These are phyloP conservation scores for Syncephalastrum monosporum DNA, from an alignment of 371 early-diverging fungal genomes.

Conservation along the genomic window DNA sequence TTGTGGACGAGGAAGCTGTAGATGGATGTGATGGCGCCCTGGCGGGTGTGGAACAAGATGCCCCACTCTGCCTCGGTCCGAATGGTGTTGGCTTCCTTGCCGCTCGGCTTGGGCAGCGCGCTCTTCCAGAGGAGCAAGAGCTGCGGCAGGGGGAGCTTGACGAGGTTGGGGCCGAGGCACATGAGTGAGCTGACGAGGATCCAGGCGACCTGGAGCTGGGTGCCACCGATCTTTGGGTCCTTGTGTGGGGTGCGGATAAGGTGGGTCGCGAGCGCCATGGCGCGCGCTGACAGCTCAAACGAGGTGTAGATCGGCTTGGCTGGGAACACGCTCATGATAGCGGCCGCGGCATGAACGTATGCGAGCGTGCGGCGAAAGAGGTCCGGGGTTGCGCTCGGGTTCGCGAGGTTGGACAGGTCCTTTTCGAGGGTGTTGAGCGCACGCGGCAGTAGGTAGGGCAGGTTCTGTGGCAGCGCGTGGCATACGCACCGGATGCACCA, in stretches of 20 bases:
- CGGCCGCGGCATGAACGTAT: slow-evolving; percentile 66
- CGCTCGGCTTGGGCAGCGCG: slow-evolving; percentile 63
- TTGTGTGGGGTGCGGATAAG: slow-evolving; percentile 66
- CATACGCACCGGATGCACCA: slow-evolving; percentile 74
- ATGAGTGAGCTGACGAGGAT: slow-evolving; percentile 75
- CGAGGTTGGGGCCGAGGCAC: slow-evolving; percentile 81
- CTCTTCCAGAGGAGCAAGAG: slow-evolving; percentile 71
- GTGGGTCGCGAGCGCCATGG: slow-evolving; percentile 76
- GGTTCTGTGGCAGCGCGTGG: slow-evolving; percentile 62
- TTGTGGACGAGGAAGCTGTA: slow-evolving; percentile 75
- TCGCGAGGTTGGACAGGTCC: slow-evolving; percentile 48
- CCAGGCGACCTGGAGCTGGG: slow-evolving; percentile 83
- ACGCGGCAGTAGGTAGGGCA: slow-evolving; percentile 61
- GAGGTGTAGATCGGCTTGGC: slow-evolving; percentile 70
- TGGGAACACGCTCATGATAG: slow-evolving; percentile 73
- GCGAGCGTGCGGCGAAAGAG: slow-evolving; percentile 59
- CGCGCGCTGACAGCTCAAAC: slow-evolving; percentile 71
- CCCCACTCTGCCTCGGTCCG: slow-evolving; percentile 71
- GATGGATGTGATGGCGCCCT: slow-evolving; percentile 72
- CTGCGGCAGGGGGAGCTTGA: slow-evolving; percentile 79
- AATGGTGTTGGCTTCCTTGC: slow-evolving; percentile 55
- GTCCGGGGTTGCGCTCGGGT: slow-evolving; percentile 46
- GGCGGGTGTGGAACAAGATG: slow-evolving; percentile 63
- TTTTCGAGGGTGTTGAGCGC: slow-evolving; percentile 61
- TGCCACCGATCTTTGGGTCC: slow-evolving; percentile 57